Evolutionary conservation across 805 yeast species (phyloP), one percentile per base, ranked within the genome.

Genomic region (Teunomyces kruisii): DNA sequence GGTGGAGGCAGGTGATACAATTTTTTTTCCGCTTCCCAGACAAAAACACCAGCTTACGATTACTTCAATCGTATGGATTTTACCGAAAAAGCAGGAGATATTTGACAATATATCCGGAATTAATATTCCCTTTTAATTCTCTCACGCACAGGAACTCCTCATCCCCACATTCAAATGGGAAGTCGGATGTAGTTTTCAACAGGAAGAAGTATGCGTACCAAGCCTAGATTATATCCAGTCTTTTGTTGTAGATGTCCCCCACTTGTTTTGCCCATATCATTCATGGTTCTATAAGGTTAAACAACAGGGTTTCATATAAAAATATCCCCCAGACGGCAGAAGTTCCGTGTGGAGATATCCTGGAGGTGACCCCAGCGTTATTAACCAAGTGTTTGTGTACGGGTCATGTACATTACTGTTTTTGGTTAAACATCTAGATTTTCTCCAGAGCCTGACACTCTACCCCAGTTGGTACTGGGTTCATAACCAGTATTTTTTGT

Each of bases 291-390:
- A 19, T 32, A 32, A 32, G 17, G 16, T 15, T n/a, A 15, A 7
- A 8, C 9, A 7, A 8, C 10, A n/a, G 16, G 6, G 28, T 22
- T n/a, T 12, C 10, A 6, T 16, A 22, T n/a, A 6, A 9, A 6
- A n/a, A 19, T 9, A 6, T 12, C 17, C 38, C 38, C 38, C 38
- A 35, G 38, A 35, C 38, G 38, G 38, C 38, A 19, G 38, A 19
- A 35, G 27, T 35, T 35, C 14, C 14, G 38, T 19, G 38, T n/a
- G 28, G 38, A 35, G 38, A 35, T 17, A 6, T 24, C 38, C 36
- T 22, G 36, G 12, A 13, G 31, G 24, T 19, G 10, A 12, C 4
- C 13, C 4, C 36, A 32, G 36, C n/a, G 36, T 8, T 6, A 32
- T 10, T 12, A 35, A 35, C 38, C 38, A 35, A n/a, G n/a, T 35